These are phyloP conservation scores for Lizonia empirigonia DNA, from an alignment of 2,329 filamentous ascomycete species.

Conservation along the genomic window DNA sequence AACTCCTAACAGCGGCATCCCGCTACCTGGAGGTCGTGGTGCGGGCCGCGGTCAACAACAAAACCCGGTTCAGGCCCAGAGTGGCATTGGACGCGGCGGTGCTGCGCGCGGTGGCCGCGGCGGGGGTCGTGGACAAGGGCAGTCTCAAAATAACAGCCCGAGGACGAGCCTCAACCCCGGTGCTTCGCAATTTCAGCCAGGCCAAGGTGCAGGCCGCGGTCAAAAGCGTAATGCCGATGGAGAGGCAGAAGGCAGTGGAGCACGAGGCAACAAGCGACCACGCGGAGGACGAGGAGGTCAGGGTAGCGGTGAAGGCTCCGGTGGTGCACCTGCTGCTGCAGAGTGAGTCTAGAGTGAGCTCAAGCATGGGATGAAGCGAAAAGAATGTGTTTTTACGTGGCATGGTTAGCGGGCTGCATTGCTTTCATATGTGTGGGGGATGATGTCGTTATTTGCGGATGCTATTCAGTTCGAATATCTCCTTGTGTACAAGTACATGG, in stretches of 20 bases:
- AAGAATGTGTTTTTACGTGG: conserved; percentile 11
- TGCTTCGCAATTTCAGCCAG: conserved; percentile 45
- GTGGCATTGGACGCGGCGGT: conserved; percentile 34
- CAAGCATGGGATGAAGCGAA: not conserved
- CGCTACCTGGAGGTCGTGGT: conserved; percentile 37
- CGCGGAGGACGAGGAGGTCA: conserved; percentile 38
- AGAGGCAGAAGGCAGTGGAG: conserved; percentile 34
- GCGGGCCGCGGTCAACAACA: conserved; percentile 25
- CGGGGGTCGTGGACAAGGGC: conserved; percentile 26
- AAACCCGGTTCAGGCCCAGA: conserved; percentile 17
- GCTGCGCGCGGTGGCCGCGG: conserved; percentile 35
- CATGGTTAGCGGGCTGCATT: conserved; percentile 18
- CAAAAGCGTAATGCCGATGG: conserved; percentile 45
- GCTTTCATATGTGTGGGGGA: conserved; percentile 5
- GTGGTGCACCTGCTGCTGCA: conserved; percentile 13
- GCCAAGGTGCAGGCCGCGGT: conserved; percentile 32
- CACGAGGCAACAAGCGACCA: conserved; percentile 39
- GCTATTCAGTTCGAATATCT: not conserved
- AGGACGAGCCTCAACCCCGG: conserved; percentile 42
- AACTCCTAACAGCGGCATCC: conserved; percentile 35
- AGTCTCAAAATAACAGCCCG: conserved; percentile 30
- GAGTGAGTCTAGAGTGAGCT: not conserved
- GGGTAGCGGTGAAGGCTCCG: conserved; percentile 23
- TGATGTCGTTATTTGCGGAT: not conserved
- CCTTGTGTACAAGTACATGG: not conserved